These are phyloP conservation scores for Linnemannia zychae DNA, from an alignment of 192 early-diverging fungal genomes.

Conservation along the genomic window DNA sequence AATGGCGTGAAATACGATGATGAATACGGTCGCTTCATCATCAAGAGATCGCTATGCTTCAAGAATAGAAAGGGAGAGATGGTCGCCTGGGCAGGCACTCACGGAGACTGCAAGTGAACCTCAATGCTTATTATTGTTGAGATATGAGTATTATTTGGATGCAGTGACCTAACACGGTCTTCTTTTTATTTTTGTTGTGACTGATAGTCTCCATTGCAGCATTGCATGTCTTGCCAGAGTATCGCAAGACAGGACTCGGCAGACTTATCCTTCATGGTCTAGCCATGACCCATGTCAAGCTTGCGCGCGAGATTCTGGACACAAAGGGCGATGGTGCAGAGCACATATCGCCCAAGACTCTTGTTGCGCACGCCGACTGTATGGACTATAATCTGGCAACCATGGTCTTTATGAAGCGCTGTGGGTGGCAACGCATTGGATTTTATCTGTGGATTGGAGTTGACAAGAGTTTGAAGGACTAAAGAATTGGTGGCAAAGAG, in stretches of 20 bases:
- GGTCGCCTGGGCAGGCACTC: conserved; percentile 53
- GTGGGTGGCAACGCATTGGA: conserved; percentile 40
- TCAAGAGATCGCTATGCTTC: conserved; percentile 27
- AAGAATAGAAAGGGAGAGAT: conserved; percentile 24
- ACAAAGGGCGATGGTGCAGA: not conserved
- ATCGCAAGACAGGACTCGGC: conserved; percentile 40
- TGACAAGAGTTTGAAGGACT: not conserved
- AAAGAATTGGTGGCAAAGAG: conserved; percentile 1
- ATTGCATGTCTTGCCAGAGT: conserved; percentile 40
- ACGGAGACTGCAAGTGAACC: conserved; percentile 36
- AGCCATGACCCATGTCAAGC: conserved; percentile 18
- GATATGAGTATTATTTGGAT: not conserved
- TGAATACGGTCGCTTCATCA: conserved; percentile 23
- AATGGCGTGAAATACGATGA: conserved; percentile 22
- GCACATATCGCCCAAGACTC: not conserved
- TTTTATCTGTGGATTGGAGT: conserved; percentile 30
- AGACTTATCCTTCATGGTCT: conserved; percentile 24
- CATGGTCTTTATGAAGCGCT: conserved; percentile 46
- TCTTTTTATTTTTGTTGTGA: not conserved
- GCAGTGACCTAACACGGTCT: not conserved
- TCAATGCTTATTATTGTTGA: not conserved
- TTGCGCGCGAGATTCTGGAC: conserved; percentile 21
- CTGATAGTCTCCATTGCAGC: conserved; percentile 35
- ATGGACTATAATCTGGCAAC: conserved; percentile 26
- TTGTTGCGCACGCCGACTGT: conserved; percentile 45